Base-by-base conservation (phyloP, 768 basidiomycete genomes). In the Rhizopogon vulgaris region DNA sequence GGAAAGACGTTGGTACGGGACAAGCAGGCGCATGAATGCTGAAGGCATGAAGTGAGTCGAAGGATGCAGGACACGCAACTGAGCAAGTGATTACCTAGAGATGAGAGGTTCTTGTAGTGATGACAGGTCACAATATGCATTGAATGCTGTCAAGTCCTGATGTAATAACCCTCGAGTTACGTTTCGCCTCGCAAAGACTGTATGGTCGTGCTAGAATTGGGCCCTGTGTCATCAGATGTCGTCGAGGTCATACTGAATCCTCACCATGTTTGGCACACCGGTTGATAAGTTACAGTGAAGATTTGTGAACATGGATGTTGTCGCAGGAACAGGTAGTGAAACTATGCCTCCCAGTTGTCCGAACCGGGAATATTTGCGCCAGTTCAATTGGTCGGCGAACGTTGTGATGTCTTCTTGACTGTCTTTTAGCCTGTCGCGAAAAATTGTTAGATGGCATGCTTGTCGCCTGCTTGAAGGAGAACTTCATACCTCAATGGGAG, bases 1-100 rank as follows among this genome's bases (percentile, higher is more conserved):
- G 83, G 61, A 81, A 85, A 6, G 84, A 84, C 28, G 75, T 74
- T 6, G 83, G 78, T 15, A 84, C 63, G 7, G 84, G 82, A 59
- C 79, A 86, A n/a, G 76, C 64, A 7, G 72, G 65, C 4, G 73
- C 66, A 62, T 77, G 78, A 25, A 72, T 66, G 52, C 80, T 85
- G 56, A 36, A 60, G 37, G 36, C 28, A 43, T 27, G 14, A 15
- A 41, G 38, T 37, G 27, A 47, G 57, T 55, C 30, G 56, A 22
- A 22, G 48, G 11, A 38, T 51, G 32, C 28, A 41, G 50, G 32
- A 28, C 18, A 42, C 28, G 25, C 40, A 39, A 27, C 24, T 28
- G 14, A 42, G 17, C 43, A 14, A 52, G 14, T 38, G 47, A 50
- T 48, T 36, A 81, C 80, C 71, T 73, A 48, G 64, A 58, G 37